phyloP scores from a whole-genome alignment of 768 basidiomycete species.

The Russula griseocarnosa region DNA sequence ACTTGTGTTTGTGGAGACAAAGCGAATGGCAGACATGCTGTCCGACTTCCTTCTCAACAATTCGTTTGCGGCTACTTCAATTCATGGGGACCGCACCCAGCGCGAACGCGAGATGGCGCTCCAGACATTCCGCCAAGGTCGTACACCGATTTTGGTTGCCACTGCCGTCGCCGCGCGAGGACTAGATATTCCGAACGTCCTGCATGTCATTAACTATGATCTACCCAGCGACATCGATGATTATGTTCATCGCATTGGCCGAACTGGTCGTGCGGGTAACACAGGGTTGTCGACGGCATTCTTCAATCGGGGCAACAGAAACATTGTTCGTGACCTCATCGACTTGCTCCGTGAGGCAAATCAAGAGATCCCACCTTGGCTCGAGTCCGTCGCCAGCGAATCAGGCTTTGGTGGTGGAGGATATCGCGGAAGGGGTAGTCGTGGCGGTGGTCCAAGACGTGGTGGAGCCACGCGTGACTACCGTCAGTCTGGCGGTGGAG shows the following conservation, averaged over 20 bases:
- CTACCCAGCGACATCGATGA: constrained; percentile 97
- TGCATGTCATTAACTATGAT: constrained; percentile 98
- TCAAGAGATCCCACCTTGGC: constrained; percentile 89
- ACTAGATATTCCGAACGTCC: constrained; percentile 98
- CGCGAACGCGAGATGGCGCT: constrained; percentile 95
- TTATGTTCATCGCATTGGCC: constrained; percentile 97
- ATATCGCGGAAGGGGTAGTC: constrained; percentile 49
- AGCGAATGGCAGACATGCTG: constrained; percentile 98
- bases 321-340: constrained; percentile 86
- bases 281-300: constrained; percentile 94
- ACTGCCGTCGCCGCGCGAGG: constrained; percentile 99
- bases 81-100: constrained; percentile 97
- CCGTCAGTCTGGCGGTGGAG: constrained; percentile 38
- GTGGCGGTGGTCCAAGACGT: constrained; percentile 52
- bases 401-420: constrained; percentile 60
- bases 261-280: constrained; percentile 98
- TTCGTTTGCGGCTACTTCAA: constrained; percentile 86
- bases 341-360: constrained; percentile 95
- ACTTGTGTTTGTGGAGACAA: constrained; percentile 98
- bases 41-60: constrained; percentile 90
- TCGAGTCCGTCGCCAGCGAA: constrained; percentile 83
- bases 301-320: constrained; percentile 90
- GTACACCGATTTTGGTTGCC: constrained; percentile 94
- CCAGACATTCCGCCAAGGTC: constrained; percentile 90
- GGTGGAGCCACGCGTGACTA: constrained; percentile 52